Evolutionary conservation across 176 grass and related monocot genomes (phyloP).

Genomic region (Elaeis guineensis): DNA sequence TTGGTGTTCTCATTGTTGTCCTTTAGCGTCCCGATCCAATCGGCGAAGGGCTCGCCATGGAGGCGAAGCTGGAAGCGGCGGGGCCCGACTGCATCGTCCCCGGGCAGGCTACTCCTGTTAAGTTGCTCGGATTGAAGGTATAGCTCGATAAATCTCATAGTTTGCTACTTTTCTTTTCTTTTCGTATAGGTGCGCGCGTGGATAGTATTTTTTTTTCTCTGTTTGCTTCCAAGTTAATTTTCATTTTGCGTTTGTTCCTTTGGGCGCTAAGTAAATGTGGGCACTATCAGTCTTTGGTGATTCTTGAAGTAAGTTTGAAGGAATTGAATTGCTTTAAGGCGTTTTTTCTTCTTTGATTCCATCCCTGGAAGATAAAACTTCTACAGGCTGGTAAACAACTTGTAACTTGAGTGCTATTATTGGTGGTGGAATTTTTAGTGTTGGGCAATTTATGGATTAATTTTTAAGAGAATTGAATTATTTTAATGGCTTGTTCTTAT

Average conservation of each 20-base stretch:
- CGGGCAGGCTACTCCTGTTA: conserved; percentile 62
- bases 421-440: too few relatives aligned
- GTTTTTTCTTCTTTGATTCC: too few relatives aligned
- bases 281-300: conserved; percentile 7
- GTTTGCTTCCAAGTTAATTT: too few relatives aligned
- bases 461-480: too few relatives aligned
- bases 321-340: too few relatives aligned
- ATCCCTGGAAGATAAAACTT: too few relatives aligned
- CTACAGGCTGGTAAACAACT: too few relatives aligned
- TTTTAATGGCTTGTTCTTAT: too few relatives aligned
- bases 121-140: conserved; percentile 91
- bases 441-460: too few relatives aligned
- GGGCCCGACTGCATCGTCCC: conserved; percentile 93
- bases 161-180: not conserved
- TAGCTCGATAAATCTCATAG: not conserved
- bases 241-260: too few relatives aligned
- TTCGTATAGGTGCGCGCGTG: not conserved
- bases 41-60: conserved; percentile 77
- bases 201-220: too few relatives aligned
- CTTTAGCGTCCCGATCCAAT: conserved; percentile 86
- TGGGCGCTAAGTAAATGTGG: not conserved
- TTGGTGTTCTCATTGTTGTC: conserved; percentile 7
- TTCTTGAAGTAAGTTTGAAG: not conserved
- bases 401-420: too few relatives aligned
- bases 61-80: conserved; percentile 76